Percentiles rank a stretch among this genome's conserved stretches.
These are phyloP conservation scores for Talaromyces sp. DNA, from an alignment of 2,329 filamentous ascomycete genomes.

Conservation along the genomic window DNA sequence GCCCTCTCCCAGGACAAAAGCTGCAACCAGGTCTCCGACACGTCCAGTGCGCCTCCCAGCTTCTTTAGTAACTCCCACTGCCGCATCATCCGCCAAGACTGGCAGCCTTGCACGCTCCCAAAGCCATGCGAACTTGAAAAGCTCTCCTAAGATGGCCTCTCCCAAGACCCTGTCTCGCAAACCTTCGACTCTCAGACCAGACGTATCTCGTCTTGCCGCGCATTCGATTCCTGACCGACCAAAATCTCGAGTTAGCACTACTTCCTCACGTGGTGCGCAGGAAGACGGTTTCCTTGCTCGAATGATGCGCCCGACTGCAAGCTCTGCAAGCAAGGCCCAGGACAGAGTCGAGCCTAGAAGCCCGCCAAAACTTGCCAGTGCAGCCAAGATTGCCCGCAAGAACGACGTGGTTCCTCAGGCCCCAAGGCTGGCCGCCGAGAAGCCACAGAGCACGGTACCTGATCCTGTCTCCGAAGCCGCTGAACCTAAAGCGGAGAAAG, in stretches of 20 bases:
- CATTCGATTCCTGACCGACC: conserved; percentile 31
- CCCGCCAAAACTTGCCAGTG: conserved; percentile 26
- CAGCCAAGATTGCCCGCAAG: conserved; percentile 10
- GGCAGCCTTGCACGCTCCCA: conserved; percentile 19
- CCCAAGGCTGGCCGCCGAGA: neutral
- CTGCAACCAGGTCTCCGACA: conserved; percentile 33
- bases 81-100: conserved; percentile 34
- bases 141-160: conserved; percentile 11
- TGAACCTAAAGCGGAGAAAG: neutral
- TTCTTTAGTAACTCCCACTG: conserved; percentile 36
- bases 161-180: conserved; percentile 29
- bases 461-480: neutral
- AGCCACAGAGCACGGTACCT: neutral
- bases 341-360: conserved; percentile 41
- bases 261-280: conserved; percentile 29
- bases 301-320: conserved; percentile 49
- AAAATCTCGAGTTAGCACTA: conserved; percentile 36
- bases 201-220: conserved; percentile 22
- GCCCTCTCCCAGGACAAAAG: conserved; percentile 21
- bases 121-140: conserved; percentile 18
- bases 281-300: conserved; percentile 46
- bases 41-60: conserved; percentile 35
- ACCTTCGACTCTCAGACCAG: conserved; percentile 29
- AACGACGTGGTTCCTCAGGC: conserved; percentile 1
- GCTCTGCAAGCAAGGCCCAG: conserved; percentile 45